Evolutionary conservation across 73 alveolate genomes (phyloP).

Genomic region (Paramecium bursaria): DNA sequence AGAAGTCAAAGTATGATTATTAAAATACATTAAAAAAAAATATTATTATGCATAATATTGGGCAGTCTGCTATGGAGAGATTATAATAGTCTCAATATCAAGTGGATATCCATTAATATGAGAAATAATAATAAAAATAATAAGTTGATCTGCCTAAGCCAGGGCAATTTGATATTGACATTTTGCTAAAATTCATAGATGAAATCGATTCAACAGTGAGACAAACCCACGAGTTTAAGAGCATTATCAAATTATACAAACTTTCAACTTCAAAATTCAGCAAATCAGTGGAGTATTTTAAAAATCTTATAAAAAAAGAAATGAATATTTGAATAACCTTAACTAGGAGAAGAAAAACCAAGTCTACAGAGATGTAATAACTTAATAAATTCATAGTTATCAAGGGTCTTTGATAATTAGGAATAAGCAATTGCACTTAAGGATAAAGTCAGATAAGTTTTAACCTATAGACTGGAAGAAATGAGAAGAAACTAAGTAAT

Average conservation of each 20-base stretch:
- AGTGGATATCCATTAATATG: too few relatives aligned
- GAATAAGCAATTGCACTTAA: slow-evolving; percentile 65
- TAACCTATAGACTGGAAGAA: slow-evolving; percentile 64
- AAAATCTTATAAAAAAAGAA: slow-evolving; percentile 20
- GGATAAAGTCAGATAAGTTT: slow-evolving; percentile 62
- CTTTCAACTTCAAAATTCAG: slow-evolving; percentile 41
- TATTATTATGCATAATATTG: too few relatives aligned
- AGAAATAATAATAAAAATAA: background rate
- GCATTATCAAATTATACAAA: background rate
- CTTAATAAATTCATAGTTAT: slow-evolving; percentile 9
- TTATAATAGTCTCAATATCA: too few relatives aligned
- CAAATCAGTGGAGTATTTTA: slow-evolving; percentile 25
- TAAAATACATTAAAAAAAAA: too few relatives aligned
- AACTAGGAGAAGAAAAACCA: slow-evolving; percentile 8
- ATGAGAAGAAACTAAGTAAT: slow-evolving; percentile 68
- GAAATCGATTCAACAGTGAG: slow-evolving; percentile 41
- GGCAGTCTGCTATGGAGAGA: too few relatives aligned
- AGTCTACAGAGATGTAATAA: slow-evolving; percentile 63
- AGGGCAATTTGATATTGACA: slow-evolving; percentile 44
- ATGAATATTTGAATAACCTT: slow-evolving; percentile 61
- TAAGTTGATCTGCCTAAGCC: slow-evolving; percentile 27
- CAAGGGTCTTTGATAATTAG: slow-evolving; percentile 65
- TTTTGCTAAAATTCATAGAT: slow-evolving; percentile 43
- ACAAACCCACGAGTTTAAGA: slow-evolving; percentile 33
- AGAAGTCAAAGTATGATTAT: too few relatives aligned